Evolutionary conservation across 2,329 filamentous ascomycete genomes (phyloP), one percentile per base, ranked within the genome.

Genomic region (Tolypocladium inflatum): DNA sequence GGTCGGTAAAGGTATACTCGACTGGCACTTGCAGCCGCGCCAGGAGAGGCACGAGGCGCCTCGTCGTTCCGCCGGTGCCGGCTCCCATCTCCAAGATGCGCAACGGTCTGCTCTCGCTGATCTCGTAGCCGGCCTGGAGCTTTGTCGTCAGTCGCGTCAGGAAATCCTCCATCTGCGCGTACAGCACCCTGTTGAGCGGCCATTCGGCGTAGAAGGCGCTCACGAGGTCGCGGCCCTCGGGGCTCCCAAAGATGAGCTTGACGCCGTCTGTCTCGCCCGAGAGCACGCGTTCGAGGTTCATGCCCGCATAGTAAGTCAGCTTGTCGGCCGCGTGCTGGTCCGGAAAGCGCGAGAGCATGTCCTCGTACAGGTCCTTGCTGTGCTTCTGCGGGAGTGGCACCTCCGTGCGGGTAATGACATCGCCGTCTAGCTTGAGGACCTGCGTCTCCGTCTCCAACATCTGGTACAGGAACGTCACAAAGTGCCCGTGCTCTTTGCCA

Each of bases 1-100:
- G 58, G 45, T 78, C 74, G 1, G 75, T 75, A 55, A 76, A 73
- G 1, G 70, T 73, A 59, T 77, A 77, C 48, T 68, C 63, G 23
- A 73, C 64, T 0, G 67, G 63, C 0, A 69, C 68, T 67, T 1
- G 65, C 42, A 2, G 72, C 66, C 4, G 74, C 56, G 54, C 64
- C 1, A 76, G 64, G 1, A 66, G n/a, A 0, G 66, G 66, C 17
- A 70, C 58, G 3, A 74, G 57, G 35, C 55, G 53, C 38, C 59
- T 61, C 3, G 73, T 74, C 0, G 74, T 75, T 9, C 70, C 68
- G 2, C 71, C 69, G 0, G 71, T 63, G 33, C 63, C 63, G 11
- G 62, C 63, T 26, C 63, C 63, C 53, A 64, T 60, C 30, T 64
- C 63, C 3, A 75, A 61, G 35, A 74, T 68, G 9, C 57, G 62